These are phyloP conservation scores for Suillus subluteus DNA, from an alignment of 768 basidiomycete genomes.

Conservation along the genomic window DNA sequence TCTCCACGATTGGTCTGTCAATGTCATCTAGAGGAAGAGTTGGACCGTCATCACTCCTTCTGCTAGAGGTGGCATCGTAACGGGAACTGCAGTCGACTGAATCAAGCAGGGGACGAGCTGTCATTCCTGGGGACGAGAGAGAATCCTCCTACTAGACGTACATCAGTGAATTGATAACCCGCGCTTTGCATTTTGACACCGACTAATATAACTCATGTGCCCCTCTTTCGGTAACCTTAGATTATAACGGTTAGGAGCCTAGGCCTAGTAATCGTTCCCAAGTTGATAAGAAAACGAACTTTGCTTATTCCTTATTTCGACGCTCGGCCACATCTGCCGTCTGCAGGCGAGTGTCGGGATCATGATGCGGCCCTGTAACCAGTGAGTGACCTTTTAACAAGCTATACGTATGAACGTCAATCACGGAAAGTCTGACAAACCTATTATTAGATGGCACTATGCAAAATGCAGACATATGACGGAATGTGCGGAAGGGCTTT, in stretches of 20 bases:
- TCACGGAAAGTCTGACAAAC: no score
- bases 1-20: constrained; percentile 45
- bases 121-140: background rate
- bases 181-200: no score
- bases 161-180: no score
- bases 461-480: no score
- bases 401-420: no score
- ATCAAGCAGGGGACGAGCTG: background rate
- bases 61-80: background rate
- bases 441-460: no score
- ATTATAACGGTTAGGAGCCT: background rate
- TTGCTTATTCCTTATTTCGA: no score
- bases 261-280: background rate
- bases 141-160: background rate
- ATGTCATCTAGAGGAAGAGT: constrained; percentile 4
- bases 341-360: no score
- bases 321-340: no score
- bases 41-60: background rate
- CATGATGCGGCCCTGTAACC: no score
- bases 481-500: no score
- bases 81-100: background rate
- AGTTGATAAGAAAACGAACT: background rate
- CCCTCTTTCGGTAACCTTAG: background rate
- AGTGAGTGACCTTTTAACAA: no score
- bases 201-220: background rate